phyloP scores from a whole-genome alignment of 2,329 filamentous ascomycete species.

The Colletotrichum cuscutae region DNA sequence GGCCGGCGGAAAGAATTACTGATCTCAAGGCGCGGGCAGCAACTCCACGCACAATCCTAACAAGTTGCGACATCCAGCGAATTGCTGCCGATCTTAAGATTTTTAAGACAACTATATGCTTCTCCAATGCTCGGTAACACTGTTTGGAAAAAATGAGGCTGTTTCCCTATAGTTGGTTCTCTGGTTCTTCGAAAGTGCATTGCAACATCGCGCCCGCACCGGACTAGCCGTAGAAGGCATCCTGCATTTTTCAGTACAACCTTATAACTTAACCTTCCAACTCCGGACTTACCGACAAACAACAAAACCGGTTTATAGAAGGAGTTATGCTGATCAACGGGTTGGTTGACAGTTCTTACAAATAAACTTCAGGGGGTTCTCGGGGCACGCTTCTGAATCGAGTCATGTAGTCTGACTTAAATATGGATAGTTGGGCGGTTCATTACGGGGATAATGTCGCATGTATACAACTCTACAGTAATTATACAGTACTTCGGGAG shows the following conservation, averaged over 20 bases:
- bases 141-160: no score
- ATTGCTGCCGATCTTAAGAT: neutral
- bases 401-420: neutral
- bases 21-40: neutral
- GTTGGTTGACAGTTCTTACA: neutral
- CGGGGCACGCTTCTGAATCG: neutral
- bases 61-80: no score
- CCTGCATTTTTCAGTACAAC: neutral
- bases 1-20: neutral
- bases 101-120: neutral
- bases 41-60: neutral
- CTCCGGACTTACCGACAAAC: neutral
- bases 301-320: neutral
- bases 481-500: neutral
- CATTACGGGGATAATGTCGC: neutral
- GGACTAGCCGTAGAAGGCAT: neutral
- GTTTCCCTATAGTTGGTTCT: neutral
- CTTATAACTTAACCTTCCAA: neutral
- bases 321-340: neutral
- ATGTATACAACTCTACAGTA: neutral
- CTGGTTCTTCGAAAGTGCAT: neutral
- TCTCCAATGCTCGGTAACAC: neutral
- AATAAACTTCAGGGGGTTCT: neutral
- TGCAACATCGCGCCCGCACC: neutral
- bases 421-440: neutral